Percentiles rank a stretch among this genome's conserved stretches.
Conservation (phyloP, 2,329 filamentous ascomycete species). For the Biscogniauxia mediterranea region DNA sequence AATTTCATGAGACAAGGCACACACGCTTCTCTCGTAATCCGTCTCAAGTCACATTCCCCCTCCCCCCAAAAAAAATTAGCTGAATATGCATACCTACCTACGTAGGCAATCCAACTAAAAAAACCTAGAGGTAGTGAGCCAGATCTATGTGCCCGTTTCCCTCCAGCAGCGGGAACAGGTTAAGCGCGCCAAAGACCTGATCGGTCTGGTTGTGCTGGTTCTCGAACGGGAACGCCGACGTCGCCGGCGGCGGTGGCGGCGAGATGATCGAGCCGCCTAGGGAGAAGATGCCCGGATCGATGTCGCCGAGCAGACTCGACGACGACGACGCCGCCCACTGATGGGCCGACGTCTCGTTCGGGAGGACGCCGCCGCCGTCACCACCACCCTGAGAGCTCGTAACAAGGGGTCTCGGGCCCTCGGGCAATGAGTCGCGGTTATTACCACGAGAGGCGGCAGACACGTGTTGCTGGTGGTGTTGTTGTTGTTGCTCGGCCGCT, state of each 20-base stretch:
- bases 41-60: too few relatives aligned
- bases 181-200: conserved; percentile 42
- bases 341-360: background rate
- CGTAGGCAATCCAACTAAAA: too few relatives aligned
- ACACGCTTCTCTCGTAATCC: too few relatives aligned
- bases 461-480: background rate
- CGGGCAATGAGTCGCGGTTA: background rate
- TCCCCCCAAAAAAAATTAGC: too few relatives aligned
- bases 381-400: background rate
- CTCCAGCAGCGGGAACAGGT: conserved; percentile 51
- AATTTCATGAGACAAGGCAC: too few relatives aligned
- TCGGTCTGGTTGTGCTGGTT: conserved; percentile 41
- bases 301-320: conserved; percentile 8
- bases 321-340: background rate
- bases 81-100: too few relatives aligned
- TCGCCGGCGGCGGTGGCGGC: conserved; percentile 26
- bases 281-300: conserved; percentile 26
- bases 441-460: too few relatives aligned
- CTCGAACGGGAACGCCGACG: conserved; percentile 31
- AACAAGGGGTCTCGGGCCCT: background rate
- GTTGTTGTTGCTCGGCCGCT: background rate
- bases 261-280: conserved; percentile 17
- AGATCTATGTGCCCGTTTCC: conserved; percentile 53
- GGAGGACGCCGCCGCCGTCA: background rate
- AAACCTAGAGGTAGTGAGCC: conserved; percentile 37